Evolutionary conservation across 768 basidiomycete species (phyloP), one percentile per base, ranked within the genome.

Genomic region (Naganishia vaughanmartiniae): DNA sequence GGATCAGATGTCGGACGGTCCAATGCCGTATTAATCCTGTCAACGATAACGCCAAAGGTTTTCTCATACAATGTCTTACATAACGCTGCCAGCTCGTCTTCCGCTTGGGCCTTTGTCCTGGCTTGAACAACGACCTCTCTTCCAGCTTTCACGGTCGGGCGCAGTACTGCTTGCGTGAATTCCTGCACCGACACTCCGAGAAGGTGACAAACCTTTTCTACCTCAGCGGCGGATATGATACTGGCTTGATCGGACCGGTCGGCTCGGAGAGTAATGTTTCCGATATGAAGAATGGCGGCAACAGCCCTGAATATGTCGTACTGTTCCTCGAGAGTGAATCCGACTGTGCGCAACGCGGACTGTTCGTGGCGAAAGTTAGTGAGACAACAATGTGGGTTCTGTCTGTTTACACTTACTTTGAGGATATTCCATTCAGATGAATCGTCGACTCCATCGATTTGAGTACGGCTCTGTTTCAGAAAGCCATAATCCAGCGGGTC

Each of bases 31-130:
- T 99, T 99, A 81, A 99, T 91, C 42, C 93, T 87, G 74, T 97
- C 95, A 28, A 99, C 96, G 55, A 99, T 86, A 17, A 88, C 85
- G 28, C 93, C 92, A 76, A 99, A 98, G 3, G 89, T 92, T 81
- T 96, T 97, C 84, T 98, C 96, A 82, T 98, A 99, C 17, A 98
- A 84, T 0, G 91, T 93, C 84, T 98, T 98, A 83, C 91, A 92
- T 9, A 98, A 84, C 0, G 94, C 87, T 0, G 88, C 88, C 3
- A 99, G 86, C 82, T 99, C 96, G 73, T 96, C 94, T 36, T 91
- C 83, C 0, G 94, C 94, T 78, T 99, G 96, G 73, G 91, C 90
- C 72, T 87, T 86, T 9, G 92, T 95, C 57, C 96, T 85, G 10
- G 93, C 90, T 76, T 98, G 94, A 0, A 91, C 89, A 19, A 98